phyloP scores from a whole-genome alignment of 345 rosid genomes.

The Eucalyptus lansdowneana region DNA sequence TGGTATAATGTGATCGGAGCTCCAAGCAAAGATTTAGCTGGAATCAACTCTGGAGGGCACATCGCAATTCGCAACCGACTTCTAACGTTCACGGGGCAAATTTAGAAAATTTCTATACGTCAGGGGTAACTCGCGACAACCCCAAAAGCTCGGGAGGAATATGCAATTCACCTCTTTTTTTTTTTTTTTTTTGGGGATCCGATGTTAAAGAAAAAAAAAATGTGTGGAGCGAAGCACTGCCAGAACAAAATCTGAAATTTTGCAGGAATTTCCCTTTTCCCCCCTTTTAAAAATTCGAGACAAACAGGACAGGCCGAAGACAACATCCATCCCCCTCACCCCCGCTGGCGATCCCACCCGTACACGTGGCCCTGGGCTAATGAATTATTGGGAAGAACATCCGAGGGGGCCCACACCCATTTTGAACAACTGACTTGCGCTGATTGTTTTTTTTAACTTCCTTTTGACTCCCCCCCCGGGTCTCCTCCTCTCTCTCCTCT shows the following conservation, averaged over 20 bases:
- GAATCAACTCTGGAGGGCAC: neutral
- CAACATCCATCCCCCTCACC: neutral
- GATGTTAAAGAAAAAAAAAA: neutral
- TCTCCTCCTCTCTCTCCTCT: neutral
- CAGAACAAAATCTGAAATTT: neutral
- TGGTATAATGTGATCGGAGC: neutral
- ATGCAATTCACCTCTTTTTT: neutral
- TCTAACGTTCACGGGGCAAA: neutral
- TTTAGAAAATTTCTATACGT: neutral
- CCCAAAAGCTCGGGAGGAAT: neutral
- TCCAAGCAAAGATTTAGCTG: neutral
- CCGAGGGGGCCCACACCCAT: neutral
- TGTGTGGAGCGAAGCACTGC: neutral
- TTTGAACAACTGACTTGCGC: neutral
- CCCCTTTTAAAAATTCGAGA: neutral
- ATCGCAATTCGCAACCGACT: neutral
- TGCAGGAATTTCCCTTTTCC: neutral
- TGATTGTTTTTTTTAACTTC: neutral
- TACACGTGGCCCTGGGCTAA: conserved; percentile 2
- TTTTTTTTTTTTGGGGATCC: neutral
- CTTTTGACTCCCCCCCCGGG: neutral
- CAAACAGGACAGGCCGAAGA: neutral
- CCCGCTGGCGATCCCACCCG: neutral
- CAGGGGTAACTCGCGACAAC: neutral
- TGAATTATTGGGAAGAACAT: conserved; percentile 5